Evolutionary conservation across 2,329 filamentous ascomycete species (phyloP).

Genomic region (Epichloe amarillans): DNA sequence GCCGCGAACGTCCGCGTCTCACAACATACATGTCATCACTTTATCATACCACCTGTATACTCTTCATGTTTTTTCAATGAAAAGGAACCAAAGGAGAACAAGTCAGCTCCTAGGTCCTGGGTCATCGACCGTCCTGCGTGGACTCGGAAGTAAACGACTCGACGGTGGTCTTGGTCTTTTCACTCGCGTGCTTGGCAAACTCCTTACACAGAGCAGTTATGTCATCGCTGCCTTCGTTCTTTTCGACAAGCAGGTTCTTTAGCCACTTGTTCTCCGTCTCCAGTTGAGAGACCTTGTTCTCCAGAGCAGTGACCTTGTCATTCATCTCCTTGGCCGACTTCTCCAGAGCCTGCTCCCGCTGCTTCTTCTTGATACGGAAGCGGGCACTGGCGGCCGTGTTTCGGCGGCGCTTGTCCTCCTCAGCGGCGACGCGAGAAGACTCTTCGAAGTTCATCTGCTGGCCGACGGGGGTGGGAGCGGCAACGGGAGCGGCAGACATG

Average conservation of each 20-base stretch:
- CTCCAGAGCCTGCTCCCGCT: slow-evolving; percentile 76
- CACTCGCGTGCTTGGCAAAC: slow-evolving; percentile 26
- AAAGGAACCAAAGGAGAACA: background rate
- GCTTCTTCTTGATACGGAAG: slow-evolving; percentile 93
- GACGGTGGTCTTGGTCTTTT: slow-evolving; percentile 17
- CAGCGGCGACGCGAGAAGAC: slow-evolving; percentile 57
- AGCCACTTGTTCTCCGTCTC: slow-evolving; percentile 76
- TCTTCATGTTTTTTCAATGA: background rate
- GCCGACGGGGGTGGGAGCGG: slow-evolving; percentile 9
- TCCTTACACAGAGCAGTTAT: slow-evolving; percentile 39
- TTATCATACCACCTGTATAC: background rate
- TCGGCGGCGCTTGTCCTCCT: slow-evolving; percentile 80
- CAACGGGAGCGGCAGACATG: slow-evolving; percentile 16
- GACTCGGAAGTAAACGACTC: slow-evolving; percentile 11
- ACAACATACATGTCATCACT: background rate
- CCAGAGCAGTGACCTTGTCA: slow-evolving; percentile 62
- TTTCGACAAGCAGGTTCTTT: slow-evolving; percentile 68
- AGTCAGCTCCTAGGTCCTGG: background rate
- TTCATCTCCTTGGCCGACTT: slow-evolving; percentile 70
- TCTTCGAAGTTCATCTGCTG: slow-evolving; percentile 52
- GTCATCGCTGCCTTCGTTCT: slow-evolving; percentile 52
- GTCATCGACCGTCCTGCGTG: slow-evolving; percentile 13
- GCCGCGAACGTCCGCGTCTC: background rate
- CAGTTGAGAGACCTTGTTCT: slow-evolving; percentile 61
- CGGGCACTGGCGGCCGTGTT: slow-evolving; percentile 82